Percentiles rank a stretch among this genome's conserved stretches.
Evolutionary conservation across 192 early-diverging fungal genomes (phyloP).

Genomic region (Thamnidium elegans): DNA sequence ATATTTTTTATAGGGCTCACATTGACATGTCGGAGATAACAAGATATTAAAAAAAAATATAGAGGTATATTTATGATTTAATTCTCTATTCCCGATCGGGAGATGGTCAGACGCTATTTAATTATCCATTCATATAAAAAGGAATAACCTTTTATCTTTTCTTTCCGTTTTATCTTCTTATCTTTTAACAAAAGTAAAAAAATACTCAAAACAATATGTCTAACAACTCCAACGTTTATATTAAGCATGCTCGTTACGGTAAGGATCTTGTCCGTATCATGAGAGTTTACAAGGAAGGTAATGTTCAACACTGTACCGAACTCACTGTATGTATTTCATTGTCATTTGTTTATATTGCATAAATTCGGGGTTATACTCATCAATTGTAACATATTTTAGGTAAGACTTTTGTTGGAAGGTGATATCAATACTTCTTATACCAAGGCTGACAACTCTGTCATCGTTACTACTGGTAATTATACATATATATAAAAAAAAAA

Average conservation of each 20-base stretch:
- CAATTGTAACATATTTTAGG: conserved; percentile 11
- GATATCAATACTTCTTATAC: conserved; percentile 64
- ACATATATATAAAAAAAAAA: neutral
- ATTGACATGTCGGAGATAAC: too few relatives aligned
- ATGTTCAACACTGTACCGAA: conserved; percentile 67
- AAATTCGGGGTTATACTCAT: neutral
- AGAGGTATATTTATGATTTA: conserved; percentile 5
- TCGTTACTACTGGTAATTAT: conserved; percentile 60
- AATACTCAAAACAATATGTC: conserved; percentile 9
- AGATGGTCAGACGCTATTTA: too few relatives aligned
- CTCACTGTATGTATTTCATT: conserved; percentile 61
- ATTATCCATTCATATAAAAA: conserved; percentile 2
- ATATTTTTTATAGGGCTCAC: too few relatives aligned
- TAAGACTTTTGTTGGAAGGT: conserved; percentile 53
- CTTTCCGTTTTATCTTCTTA: neutral
- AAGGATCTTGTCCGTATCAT: conserved; percentile 73
- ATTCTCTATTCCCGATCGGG: too few relatives aligned
- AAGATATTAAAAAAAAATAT: neutral
- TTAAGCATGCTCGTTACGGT: conserved; percentile 62
- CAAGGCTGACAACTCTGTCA: conserved; percentile 71
- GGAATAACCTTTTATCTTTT: neutral
- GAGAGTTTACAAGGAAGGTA: conserved; percentile 61
- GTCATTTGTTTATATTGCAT: neutral
- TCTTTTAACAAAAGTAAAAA: too few relatives aligned
- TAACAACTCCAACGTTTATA: conserved; percentile 32